These are phyloP conservation scores for Xerocomus minutiporus DNA, from an alignment of 1,284 basidiomycete species.

Conservation along the genomic window DNA sequence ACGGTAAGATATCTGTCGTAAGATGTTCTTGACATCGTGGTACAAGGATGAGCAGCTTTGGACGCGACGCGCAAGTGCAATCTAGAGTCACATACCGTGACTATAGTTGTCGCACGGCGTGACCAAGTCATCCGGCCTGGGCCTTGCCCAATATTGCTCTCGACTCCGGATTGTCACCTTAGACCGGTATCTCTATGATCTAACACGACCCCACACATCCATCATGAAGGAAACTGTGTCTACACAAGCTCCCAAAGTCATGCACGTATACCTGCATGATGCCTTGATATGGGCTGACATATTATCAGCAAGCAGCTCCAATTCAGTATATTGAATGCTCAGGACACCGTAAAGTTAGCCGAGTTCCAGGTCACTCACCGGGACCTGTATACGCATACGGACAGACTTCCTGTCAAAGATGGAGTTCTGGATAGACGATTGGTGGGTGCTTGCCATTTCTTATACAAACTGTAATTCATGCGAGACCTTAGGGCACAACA, in stretches of 20 bases:
- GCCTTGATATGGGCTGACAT: conserved; percentile 12
- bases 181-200: neutral
- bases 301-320: conserved; percentile 81
- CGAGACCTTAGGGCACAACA: conserved; percentile 75
- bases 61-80: conserved; percentile 53
- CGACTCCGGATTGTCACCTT: neutral
- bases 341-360: conserved; percentile 90
- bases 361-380: conserved; percentile 93
- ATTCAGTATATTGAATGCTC: conserved; percentile 87
- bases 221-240: conserved; percentile 84
- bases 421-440: conserved; percentile 88
- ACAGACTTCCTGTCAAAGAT: conserved; percentile 81
- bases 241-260: conserved; percentile 87
- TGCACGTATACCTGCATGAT: conserved; percentile 51
- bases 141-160: too few species aligned
- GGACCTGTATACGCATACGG: conserved; percentile 80
- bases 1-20: conserved; percentile 89
- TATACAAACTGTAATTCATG: conserved; percentile 3
- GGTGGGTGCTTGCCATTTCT: conserved; percentile 42
- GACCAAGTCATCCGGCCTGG: neutral
- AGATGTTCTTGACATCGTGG: conserved; percentile 75
- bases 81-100: conserved; percentile 22
- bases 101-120: neutral
- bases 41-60: conserved; percentile 12
- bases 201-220: neutral